Base-by-base conservation (phyloP, 208 protist species). In the Trypanosoma melophagium region DNA sequence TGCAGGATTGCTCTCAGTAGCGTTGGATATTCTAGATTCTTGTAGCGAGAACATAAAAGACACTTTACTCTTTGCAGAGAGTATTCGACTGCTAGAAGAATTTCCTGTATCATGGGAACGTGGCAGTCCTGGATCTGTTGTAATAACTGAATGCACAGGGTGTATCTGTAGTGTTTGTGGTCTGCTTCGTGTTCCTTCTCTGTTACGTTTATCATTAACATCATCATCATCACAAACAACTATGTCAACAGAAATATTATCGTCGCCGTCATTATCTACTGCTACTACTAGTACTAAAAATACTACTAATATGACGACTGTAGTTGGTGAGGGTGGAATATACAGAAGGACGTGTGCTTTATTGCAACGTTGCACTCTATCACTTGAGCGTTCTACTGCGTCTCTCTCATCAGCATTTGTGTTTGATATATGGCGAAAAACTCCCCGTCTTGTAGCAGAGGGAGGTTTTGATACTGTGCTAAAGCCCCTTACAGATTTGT, bases 101-200 rank as follows among this genome's bases (percentile, higher is more conserved):
- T 76, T 71, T 31, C 69, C 69, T 25, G n/a, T 13, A 5, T 25
- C 51, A 9, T 76, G 75, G 75, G 75, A 61, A 42, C 28, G 58
- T 19, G 51, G 56, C 2, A 56, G 49, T 13, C 4, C 28, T 13
- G 47, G 38, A 5, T 50, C 47, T 2, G 45, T 58, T 17, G 25
- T 59, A 49, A 31, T 69, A 0, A 31, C 28, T 17, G 69, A 74
- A 44, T 74, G 60, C 53, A 54, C 53, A 14, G 31, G 31, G 0
- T 64, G 59, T 45, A 35, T 74, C 12, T 59, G 55, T 44, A 44
- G 47, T 13, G 45, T 40, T 28, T 67, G 61, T 50, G 47, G 64
- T 24, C 55, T 74, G 50, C 56, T 74, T 40, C 56, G 61, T 28
- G 31, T 59, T 1, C 45, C 28, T 22, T 40, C 52, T 45, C 19